Evolutionary conservation across 208 protist genomes (phyloP), one percentile per base, ranked within the genome.

Genomic region (Strigomonas culicis): DNA sequence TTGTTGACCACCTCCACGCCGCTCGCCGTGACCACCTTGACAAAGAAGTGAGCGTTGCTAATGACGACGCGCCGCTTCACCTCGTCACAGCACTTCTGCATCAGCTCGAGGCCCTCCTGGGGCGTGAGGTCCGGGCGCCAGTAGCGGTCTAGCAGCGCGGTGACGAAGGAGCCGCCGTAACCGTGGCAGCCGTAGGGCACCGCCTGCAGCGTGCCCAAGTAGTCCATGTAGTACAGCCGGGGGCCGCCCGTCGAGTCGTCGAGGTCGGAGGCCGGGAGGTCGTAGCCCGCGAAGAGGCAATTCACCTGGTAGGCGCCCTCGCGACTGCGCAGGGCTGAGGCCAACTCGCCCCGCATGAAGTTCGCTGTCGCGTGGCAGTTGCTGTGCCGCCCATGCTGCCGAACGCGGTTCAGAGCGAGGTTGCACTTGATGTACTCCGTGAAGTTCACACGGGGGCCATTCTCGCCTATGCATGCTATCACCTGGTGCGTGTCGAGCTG

Each of bases 181-280:
- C 97, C 97, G 72, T 98, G 97, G 68, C 87, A 88, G 44, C 80
- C 92, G 75, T 90, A 98, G 8, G 92, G 83, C 17, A 98, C 88
- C 30, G 90, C 75, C 63, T 95, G 82, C 77, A 98, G 32, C 8
- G 89, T 93, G 60, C 87, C 94, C 22, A 98, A 76, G 80, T 98
- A 98, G 73, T 98, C 97, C 67, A 98, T 75, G 74, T 94, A 98
- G 74, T 96, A 98, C 28, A 98, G 74, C 31, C 81, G 84, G 13
- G 90, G 72, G 10, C 83, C 90, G 11, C 41, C 66, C 43, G 63
- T 68, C 1, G 43, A 53, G 50, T 88, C 84, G 70, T 93, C 87
- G 24, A 93, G 77, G 30, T 78, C 74, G 15, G 84, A 93, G 1
- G 72, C 79, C 6, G 75, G 75, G 27, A 88, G 71, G 67, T 98